Evolutionary conservation across 345 rosid species (phyloP), one percentile per base, ranked within the genome.

Genomic region (Heritiera fomes): DNA sequence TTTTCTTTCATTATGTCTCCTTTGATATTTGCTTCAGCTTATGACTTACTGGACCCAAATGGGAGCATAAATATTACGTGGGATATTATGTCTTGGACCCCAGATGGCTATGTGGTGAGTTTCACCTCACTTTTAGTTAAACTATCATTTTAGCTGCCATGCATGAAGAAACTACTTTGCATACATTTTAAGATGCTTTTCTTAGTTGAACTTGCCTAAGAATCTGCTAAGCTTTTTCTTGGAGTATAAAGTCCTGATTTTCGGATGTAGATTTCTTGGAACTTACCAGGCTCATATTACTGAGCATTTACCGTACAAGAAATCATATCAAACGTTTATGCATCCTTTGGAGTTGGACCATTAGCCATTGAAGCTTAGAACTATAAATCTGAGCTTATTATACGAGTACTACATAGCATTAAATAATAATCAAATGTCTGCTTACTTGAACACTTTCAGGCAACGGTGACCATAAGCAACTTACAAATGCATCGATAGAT

Each of bases 11-110:
- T 23, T 12, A 45, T 68, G 17, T n/a, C 32, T 45, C 52, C 34
- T 20, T 6, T 68, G 55, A 60, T 23, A 14, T 59, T 32, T 32
- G 67, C 41, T 62, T 13, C 73, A 28, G 89, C 92, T 23, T 90
- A 92, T 76, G 93, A 89, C 78, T 89, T 89, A 34, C 68, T 92
- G 78, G 96, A 90, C 78, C 94, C 92, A 28, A 85, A 75, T 75
- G 92, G 92, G 43, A 92, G 87, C 82, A 73, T 91, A 60, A 91
- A 92, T 20, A 84, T 90, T 81, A 92, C 87, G 81, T 92, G 96
- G 96, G 92, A 92, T 64, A 85, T 90, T 43, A 84, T 83, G 78
- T 87, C 86, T 41, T 90, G 96, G 93, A 87, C 89, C 11, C 73
- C 87, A 38, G 92, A 92, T 81, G 96, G 94, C 43, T 92, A 88